Base-by-base conservation (phyloP, 2,329 filamentous ascomycete species). In the Diaporthe citri region DNA sequence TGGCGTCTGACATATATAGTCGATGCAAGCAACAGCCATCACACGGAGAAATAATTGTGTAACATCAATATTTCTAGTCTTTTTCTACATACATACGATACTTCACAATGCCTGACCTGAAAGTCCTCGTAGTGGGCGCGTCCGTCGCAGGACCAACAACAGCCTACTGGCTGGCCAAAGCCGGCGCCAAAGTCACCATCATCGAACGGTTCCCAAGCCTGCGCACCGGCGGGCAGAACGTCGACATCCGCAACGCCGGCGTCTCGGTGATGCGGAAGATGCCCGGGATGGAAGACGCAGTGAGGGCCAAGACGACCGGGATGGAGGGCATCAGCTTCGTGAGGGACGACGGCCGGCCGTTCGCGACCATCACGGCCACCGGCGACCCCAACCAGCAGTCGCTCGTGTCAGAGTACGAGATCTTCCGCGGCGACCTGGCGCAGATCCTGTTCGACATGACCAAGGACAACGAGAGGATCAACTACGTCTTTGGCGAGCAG, bases 391-490 rank as follows among this genome's bases (percentile, higher is more conserved):
- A 85, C 25, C 84, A 85, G 72, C 84, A 86, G 74, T 82, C 83
- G 10, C 78, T 89, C 8, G 84, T 87, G 5, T 85, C 82, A 36
- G 87, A 88, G 73, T 88, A 82, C 72, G 87, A 89, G 78, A 87
- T 89, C 59, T 82, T 88, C 77, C 82, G 87, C 5, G 87, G 85
- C 9, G 86, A 88, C 72, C 79, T 89, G 34, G 81, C 84, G 25
- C 70, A 15, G 12, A 59, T 73, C 20, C 10, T 75, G 5, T 64
- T 73, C 56, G 60, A 75, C 28, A 28, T 75, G 60, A 75, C 6
- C 76, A 80, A 80, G n/a, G 84, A 85, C 72, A 76, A 73, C 36
- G 74, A 56, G 55, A 69, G 41, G 17, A 70, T 75, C 70, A 62
- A 48, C 9, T 75, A 75, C 17, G 39, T 75, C 36, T 75, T 75